A percentile compares a stretch with the other conserved stretches of the same genome.
Conservation (phyloP, 1,139 yeast genomes). For the Komagataea norvegica region DNA sequence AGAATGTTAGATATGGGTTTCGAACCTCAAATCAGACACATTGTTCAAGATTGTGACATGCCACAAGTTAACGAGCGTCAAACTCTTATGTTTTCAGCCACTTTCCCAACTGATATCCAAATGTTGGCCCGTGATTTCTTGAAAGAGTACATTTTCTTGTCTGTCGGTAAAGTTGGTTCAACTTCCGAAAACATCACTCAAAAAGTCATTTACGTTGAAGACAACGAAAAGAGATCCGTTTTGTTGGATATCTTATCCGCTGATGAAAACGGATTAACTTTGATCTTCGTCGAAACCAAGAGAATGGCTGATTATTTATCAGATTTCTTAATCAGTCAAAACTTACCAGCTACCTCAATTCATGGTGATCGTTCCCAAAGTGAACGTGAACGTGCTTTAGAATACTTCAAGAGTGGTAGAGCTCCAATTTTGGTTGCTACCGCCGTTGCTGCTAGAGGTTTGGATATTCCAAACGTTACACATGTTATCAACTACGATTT, state of each 20-base stretch:
- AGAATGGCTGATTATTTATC: slow-evolving; percentile 97
- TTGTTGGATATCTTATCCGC: slow-evolving; percentile 83
- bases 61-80: slow-evolving; percentile 88
- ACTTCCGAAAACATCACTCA: slow-evolving; percentile 97
- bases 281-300: slow-evolving; percentile 96
- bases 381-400: slow-evolving; percentile 97
- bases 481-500: slow-evolving; percentile 96
- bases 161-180: slow-evolving; percentile 98
- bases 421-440: slow-evolving; percentile 96
- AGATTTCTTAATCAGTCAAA: slow-evolving; percentile 83
- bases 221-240: slow-evolving; percentile 88
- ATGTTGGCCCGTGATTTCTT: slow-evolving; percentile 95
- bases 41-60: slow-evolving; percentile 97
- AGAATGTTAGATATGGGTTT: slow-evolving; percentile 99
- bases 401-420: slow-evolving; percentile 78
- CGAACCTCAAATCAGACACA: slow-evolving; percentile 98
- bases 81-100: slow-evolving; percentile 97
- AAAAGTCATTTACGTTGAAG: slow-evolving; percentile 89
- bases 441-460: slow-evolving; percentile 99
- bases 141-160: slow-evolving; percentile 89
- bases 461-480: slow-evolving; percentile 97
- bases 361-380: slow-evolving; percentile 98
- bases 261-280: slow-evolving; percentile 67
- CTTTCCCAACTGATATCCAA: slow-evolving; percentile 98
- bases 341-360: slow-evolving; percentile 95